Base-by-base conservation (phyloP, 2,329 filamentous ascomycete species). In the Fusarium sp. region DNA sequence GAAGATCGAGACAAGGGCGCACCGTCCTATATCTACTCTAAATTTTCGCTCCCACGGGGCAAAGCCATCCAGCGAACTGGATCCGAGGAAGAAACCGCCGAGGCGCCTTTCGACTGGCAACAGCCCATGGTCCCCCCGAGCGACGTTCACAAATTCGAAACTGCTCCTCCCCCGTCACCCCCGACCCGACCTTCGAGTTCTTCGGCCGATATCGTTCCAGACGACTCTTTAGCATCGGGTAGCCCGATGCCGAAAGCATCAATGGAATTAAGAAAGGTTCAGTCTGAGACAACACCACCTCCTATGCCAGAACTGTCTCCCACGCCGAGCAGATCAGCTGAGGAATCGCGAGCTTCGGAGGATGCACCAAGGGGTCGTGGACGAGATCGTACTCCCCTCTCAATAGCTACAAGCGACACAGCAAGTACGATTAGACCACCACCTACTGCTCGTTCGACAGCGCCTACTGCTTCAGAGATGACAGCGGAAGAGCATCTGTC, bases 401-500 rank as follows among this genome's bases (percentile, higher is more conserved):
- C 86, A 12, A 79, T 81, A 10, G 77, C 80, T 4, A 86, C 86
- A 3, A 87, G 81, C 54, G 86, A 89, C 74, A 84, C 85, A 6
- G 83, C 85, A 14, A 88, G 85, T 71, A 88, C 86, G 1, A 81
- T 87, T 42, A 77, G 77, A 19, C 79, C 79, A 4, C 74, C 76
- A 25, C 75, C 74, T 11, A 85, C 82, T 51, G 77, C 82, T 31
- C 77, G 81, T 16, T 84, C 79, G 21, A 79, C 83, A 69, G 82
- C 86, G 14, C 86, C 88, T 9, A 86, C 87, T 7, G 84, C 88
- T 43, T 86, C 89, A 4, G 92, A 94, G 31, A 89, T 93, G 76
- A 91, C 92, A 5, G 86, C 93, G 0, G 94, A 98, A 71, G 92
- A 98, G 63, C 95, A 99, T 77, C 88, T 98, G 46, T 87, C 91